Evolutionary conservation across 352 stramenopile genomes (phyloP), one percentile per base, ranked within the genome.

Genomic region (Globisporangium viniferum): DNA sequence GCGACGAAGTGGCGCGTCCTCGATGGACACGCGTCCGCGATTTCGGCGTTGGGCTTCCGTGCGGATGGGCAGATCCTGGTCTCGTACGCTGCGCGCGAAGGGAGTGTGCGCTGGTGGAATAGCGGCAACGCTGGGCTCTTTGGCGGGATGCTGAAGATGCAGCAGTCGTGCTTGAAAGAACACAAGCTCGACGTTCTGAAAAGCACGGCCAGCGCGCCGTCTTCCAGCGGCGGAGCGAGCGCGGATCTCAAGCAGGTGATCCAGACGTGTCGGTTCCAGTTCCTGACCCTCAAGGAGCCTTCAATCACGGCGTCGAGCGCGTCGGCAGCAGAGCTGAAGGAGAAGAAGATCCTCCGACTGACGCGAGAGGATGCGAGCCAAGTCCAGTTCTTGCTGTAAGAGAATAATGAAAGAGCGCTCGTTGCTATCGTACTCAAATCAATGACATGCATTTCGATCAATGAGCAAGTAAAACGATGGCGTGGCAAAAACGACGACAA

Each of bases 1-100:
- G 88, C 88, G 2, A 97, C 87, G 22, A 97, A 97, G 66, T 97
- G 90, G 90, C 84, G 88, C 5, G 89, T 97, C 18, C 62, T 97
- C 6, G 87, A 96, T 29, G 90, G 90, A 18, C 90, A 97, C 64
- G 69, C 77, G 0, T 90, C 81, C 0, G 83, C 86, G 0, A 67
- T 97, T 12, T 94, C 87, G 1, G 88, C 88, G 0, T 71, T 95
- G 35, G 68, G 72, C 8, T 94, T 97, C 63, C 85, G 88, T 14
- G 60, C 57, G 1, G 88, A 95, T 48, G 88, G 88, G 2, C 84
- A 91, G 58, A 89, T 95, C 53, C 57, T 95, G 8, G 88, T 94
- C 22, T 95, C 88, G 51, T 95, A 95, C 31, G 86, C 86, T 9
- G 86, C 88, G 51, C 80, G 86, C 0, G 86, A 95, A 60, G 83